A percentile compares a stretch with the other conserved stretches of the same genome.
Conservation (phyloP, 31 red algal genomes). For the Bonnemaisonia californica region DNA sequence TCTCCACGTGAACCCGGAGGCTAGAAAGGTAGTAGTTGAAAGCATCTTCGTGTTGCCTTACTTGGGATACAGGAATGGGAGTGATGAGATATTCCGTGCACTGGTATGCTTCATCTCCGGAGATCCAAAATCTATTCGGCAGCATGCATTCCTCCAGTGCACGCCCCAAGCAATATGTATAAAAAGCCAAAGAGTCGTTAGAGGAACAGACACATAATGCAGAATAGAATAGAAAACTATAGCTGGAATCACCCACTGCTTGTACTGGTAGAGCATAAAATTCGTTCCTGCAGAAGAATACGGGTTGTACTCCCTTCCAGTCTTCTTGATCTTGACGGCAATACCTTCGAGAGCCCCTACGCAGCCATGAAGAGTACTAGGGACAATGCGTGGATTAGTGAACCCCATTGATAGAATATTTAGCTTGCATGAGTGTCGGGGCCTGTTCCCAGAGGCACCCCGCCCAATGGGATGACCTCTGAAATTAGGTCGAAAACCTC, state of each 20-base stretch:
- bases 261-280: constrained; percentile 17
- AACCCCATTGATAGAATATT: no score
- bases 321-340: background rate
- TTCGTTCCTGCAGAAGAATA: constrained; percentile 15
- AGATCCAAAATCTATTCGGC: constrained; percentile 36
- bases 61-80: constrained; percentile 18
- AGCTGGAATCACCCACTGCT: constrained; percentile 9
- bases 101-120: constrained; percentile 40
- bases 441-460: no score
- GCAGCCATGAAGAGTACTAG: background rate
- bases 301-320: no score
- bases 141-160: constrained; percentile 7
- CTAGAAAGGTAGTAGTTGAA: constrained; percentile 51
- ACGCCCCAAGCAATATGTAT: background rate
- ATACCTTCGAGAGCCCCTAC: background rate
- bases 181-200: constrained; percentile 27
- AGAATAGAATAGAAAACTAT: constrained; percentile 23
- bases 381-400: no score
- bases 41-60: constrained; percentile 24
- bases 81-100: constrained; percentile 22
- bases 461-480: no score
- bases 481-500: no score
- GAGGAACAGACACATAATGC: constrained; percentile 36
- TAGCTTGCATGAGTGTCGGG: no score
- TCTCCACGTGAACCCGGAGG: constrained; percentile 21